These are phyloP conservation scores for Suhomyces guaymorum DNA, from an alignment of 1,139 yeast genomes.

Conservation along the genomic window DNA sequence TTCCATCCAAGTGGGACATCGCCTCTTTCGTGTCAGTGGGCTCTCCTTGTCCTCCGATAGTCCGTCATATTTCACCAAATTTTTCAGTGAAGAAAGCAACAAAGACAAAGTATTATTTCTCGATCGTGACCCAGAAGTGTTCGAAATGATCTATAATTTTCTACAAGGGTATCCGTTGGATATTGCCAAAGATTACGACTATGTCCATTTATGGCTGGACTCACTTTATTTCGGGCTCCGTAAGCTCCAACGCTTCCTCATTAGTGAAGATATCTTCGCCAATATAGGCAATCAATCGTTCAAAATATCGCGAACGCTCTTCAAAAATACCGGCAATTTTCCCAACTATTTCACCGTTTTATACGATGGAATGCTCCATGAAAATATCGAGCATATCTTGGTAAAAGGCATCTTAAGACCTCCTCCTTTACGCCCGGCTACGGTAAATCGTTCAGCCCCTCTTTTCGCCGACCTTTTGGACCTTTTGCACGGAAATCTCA, in stretches of 20 bases:
- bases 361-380: constrained; percentile 47
- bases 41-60: constrained; percentile 83
- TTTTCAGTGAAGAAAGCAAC: constrained; percentile 39
- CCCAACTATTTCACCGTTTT: constrained; percentile 78
- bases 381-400: constrained; percentile 43
- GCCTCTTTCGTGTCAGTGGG: constrained; percentile 64
- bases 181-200: constrained; percentile 59
- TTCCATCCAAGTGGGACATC: constrained; percentile 71
- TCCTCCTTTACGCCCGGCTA: constrained; percentile 67
- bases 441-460: constrained; percentile 54
- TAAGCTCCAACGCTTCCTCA: constrained; percentile 51
- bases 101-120: constrained; percentile 56
- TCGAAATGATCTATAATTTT: constrained; percentile 66
- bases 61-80: constrained; percentile 61
- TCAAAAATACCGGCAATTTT: constrained; percentile 60
- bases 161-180: constrained; percentile 74
- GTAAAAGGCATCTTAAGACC: constrained; percentile 60
- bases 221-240: constrained; percentile 70
- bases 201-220: constrained; percentile 66
- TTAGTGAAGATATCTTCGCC: constrained; percentile 57
- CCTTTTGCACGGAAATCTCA: constrained; percentile 54
- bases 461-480: constrained; percentile 63
- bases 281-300: constrained; percentile 63
- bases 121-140: constrained; percentile 75
- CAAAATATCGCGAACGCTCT: constrained; percentile 55